Evolutionary conservation across 2,329 filamentous ascomycete species (phyloP), one percentile per base, ranked within the genome.

Genomic region (Pseudocercospora ulei): DNA sequence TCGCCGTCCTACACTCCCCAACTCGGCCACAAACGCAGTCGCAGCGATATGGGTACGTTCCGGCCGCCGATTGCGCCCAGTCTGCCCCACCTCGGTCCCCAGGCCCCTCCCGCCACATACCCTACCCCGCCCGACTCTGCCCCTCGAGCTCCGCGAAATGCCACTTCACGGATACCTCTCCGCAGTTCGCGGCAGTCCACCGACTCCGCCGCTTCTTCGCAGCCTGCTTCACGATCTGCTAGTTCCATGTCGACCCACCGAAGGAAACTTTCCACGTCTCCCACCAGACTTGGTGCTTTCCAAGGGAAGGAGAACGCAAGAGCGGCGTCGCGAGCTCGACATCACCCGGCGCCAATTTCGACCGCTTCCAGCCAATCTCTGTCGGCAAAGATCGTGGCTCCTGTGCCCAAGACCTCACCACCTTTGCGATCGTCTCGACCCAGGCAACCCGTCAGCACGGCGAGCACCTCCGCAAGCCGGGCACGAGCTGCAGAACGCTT

Each of bases 361-460:
- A 42, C 59, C 56, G 25, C 54, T 8, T 30, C 46, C 8, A 39
- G 41, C 8, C 50, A 49, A 23, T 55, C 56, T 12, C 51, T 90
- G 7, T 78, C 80, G 51, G 82, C 82, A 24, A 83, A 82, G 57
- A 82, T 90, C 49, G 73, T 80, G 41, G 68, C 75, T 20, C 75
- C 82, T 27, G 69, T 71, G 11, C 75, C 82, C 0, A 84, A 82
- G 56, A 71, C 79, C 20, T 92, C 86, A 1, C 84, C 85, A 3
- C 76, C 80, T 6, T 65, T 93, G 33, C 75, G 85, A 55, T 90
- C 82, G 55, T 90, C 84, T 26, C 72, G 83, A 26, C 82, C 83
- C n/a, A 72, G 84, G 35, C 79, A 84, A 55, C 79, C 82, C 5
- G 78, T 92, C 13, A 84, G 82, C 6, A 69, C 75, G 38, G 80